Base-by-base conservation (phyloP, 257 asterid genomes). In the Salvia splendens region DNA sequence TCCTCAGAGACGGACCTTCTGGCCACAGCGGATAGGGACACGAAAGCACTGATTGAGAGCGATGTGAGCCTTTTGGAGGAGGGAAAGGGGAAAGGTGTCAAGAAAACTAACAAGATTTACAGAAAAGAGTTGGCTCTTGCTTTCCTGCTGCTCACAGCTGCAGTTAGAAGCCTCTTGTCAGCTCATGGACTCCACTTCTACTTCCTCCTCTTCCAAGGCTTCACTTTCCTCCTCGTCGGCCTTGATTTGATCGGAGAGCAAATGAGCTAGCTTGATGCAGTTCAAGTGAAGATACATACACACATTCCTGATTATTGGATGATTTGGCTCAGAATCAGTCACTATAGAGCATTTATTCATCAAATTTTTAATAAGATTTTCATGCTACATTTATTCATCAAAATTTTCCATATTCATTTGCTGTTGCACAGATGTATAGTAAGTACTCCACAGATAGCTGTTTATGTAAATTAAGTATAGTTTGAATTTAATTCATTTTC, bases 131-230 rank as follows among this genome's bases (percentile, higher is more conserved):
- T 87, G 9, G 89, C 86, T 20, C 89, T 87, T 70, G 92, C 89
- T 63, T 83, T 87, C 60, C 77, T 87, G 2, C 71, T 87, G 71
- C 75, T 87, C 8, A 87, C 89, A 0, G 95, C 95, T 53, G 78
- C 95, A 3, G 71, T 78, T 0, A 81, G 95, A 69, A 87, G 95
- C 79, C 85, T 87, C 33, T 73, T 87, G 69, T 81, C 95, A 0
- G 89, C 95, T 51, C 95, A 87, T 51, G 95, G 95, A 36, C 86
- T 87, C 12, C 95, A 87, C 43, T 87, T 87, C 54, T 87, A 85
- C 84, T 87, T 83, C 72, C 85, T 87, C n/a, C 95, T 87, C 20
- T 87, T 87, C 68, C 95, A 87, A 83, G 95, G 95, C 4, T 68
- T 85, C 77, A 83, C 89, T 3, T 87, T 87, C 48, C 78, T 85